A percentile compares a stretch with the other conserved stretches of the same genome.
Evolutionary conservation across 257 asterid species (phyloP).

Genomic region (Rehmannia glutinosa): DNA sequence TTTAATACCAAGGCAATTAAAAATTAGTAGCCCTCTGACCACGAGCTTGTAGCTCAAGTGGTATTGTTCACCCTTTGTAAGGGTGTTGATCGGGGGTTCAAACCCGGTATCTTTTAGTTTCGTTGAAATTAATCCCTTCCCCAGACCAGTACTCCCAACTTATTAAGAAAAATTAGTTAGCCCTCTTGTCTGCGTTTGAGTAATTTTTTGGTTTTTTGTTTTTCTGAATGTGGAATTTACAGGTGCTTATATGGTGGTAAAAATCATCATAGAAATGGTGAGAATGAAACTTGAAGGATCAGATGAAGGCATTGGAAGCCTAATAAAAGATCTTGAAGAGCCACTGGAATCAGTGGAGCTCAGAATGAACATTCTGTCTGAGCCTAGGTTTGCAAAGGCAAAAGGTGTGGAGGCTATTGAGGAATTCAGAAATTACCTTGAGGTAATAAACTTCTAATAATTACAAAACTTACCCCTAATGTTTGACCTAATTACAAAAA

Average conservation of each 20-base stretch:
- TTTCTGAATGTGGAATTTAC: background rate
- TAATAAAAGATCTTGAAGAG: conserved; percentile 74
- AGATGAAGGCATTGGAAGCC: conserved; percentile 67
- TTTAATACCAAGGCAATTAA: too few relatives aligned
- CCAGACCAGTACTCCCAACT: too few relatives aligned
- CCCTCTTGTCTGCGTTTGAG: background rate
- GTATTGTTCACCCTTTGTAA: too few relatives aligned
- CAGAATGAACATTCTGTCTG: conserved; percentile 65
- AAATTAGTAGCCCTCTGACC: too few relatives aligned
- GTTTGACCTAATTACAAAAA: too few relatives aligned
- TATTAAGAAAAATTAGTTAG: too few relatives aligned
- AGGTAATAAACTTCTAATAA: conserved; percentile 41
- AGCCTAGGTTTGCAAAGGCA: conserved; percentile 71
- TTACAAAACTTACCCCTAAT: too few relatives aligned
- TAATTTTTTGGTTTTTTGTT: background rate
- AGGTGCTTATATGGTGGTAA: conserved; percentile 95
- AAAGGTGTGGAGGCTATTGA: conserved; percentile 70
- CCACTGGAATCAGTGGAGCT: conserved; percentile 74
- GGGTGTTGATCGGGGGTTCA: too few relatives aligned
- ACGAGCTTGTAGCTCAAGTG: too few relatives aligned
- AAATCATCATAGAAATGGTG: conserved; percentile 86
- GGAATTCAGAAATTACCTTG: conserved; percentile 53
- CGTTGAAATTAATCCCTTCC: too few relatives aligned
- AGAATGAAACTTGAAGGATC: conserved; percentile 82
- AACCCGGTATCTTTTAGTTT: too few relatives aligned